A percentile compares a stretch with the other conserved stretches of the same genome.
Conservation (phyloP, 108 stramenopile genomes). For the Cyclotella atomus region DNA sequence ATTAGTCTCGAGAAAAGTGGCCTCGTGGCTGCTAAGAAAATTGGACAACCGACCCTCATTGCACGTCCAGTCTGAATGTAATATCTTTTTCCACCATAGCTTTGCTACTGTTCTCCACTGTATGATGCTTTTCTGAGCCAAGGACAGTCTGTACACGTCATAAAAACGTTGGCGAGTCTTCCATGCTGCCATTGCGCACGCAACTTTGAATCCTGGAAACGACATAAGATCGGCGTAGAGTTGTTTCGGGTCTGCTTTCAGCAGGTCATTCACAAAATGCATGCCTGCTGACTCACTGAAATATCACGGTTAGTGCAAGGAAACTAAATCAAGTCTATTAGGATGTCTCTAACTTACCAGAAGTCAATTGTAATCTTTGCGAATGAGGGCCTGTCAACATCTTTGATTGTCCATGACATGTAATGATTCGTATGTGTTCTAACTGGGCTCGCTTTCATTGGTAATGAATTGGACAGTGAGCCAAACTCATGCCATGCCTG, state of each 20-base stretch:
- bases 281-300: slow-evolving; percentile 3
- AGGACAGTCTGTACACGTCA: neutral
- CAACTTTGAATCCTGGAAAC: slow-evolving; percentile 15
- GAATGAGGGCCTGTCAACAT: slow-evolving; percentile 8
- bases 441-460: neutral
- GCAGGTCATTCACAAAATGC: slow-evolving; percentile 11
- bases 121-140: slow-evolving; percentile 5
- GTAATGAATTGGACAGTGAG: too few species aligned
- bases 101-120: slow-evolving; percentile 19
- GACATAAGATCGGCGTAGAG: slow-evolving; percentile 13
- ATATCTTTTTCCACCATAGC: slow-evolving; percentile 6
- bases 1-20: slow-evolving; percentile 5
- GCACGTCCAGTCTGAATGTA: neutral
- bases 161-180: neutral
- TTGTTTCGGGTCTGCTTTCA: neutral
- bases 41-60: neutral
- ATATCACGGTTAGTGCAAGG: neutral
- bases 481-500: too few species aligned
- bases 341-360: neutral
- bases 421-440: neutral
- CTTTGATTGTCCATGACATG: slow-evolving; percentile 13
- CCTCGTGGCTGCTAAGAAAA: slow-evolving; percentile 8
- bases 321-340: neutral
- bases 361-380: slow-evolving; percentile 3
- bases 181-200: slow-evolving; percentile 32